Percentiles rank a stretch among this genome's conserved stretches.
Evolutionary conservation across 2,329 filamentous ascomycete genomes (phyloP).

Genomic region (Coniochaeta prunicola): DNA sequence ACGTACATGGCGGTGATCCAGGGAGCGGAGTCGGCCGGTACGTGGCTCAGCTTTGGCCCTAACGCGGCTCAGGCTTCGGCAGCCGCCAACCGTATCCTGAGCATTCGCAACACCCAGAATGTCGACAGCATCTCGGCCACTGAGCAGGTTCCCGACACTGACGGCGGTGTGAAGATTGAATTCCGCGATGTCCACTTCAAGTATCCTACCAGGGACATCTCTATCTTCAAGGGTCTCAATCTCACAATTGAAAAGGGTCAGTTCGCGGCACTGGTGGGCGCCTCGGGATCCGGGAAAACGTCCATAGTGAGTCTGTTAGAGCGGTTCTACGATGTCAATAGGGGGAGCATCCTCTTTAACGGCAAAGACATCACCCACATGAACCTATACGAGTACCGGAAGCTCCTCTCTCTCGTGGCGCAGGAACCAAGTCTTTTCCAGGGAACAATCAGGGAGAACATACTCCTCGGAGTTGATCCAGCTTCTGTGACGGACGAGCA

Average conservation of each 20-base stretch:
- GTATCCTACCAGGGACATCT: conserved; percentile 50
- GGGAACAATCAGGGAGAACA: conserved; percentile 62
- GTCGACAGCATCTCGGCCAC: conserved; percentile 20
- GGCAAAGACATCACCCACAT: conserved; percentile 50
- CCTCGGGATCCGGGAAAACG: conserved; percentile 66
- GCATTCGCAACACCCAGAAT: conserved; percentile 36
- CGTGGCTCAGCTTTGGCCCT: conserved; percentile 60
- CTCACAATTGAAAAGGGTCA: conserved; percentile 61
- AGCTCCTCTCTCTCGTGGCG: conserved; percentile 60
- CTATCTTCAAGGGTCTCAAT: conserved; percentile 53
- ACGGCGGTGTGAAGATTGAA: conserved; percentile 49
- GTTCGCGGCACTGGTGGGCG: conserved; percentile 63
- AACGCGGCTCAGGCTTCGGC: conserved; percentile 54
- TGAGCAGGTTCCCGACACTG: conserved; percentile 33
- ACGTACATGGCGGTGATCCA: conserved; percentile 61
- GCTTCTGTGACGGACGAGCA: conserved; percentile 42
- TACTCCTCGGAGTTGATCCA: conserved; percentile 55
- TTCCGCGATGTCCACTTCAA: conserved; percentile 50
- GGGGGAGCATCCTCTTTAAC: conserved; percentile 59
- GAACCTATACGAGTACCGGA: conserved; percentile 55
- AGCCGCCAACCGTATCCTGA: conserved; percentile 53
- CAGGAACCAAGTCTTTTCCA: conserved; percentile 70
- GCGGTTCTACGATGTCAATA: conserved; percentile 62
- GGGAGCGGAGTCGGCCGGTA: conserved; percentile 59
- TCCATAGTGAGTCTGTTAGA: conserved; percentile 61